phyloP scores from a whole-genome alignment of 345 rosid genomes.

The Bretschneidera sinensis region DNA sequence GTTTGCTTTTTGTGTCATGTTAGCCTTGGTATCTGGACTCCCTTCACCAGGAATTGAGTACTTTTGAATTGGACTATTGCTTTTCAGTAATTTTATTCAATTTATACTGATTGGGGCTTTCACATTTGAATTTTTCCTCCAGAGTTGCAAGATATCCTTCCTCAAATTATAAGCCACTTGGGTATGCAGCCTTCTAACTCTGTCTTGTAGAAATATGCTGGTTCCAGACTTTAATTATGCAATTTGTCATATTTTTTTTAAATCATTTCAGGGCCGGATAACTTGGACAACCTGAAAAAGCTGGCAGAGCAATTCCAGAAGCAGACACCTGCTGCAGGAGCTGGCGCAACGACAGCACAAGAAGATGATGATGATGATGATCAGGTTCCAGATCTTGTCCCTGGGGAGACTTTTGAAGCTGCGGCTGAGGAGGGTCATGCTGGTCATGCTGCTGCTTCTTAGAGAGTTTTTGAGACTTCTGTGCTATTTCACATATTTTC shows the following conservation, averaged over 20 bases:
- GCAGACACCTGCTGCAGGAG: slow-evolving; percentile 48
- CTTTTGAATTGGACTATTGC: too few species aligned
- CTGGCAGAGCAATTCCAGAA: slow-evolving; percentile 94
- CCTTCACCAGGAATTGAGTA: too few species aligned
- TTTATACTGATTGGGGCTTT: neutral
- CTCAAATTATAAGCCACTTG: slow-evolving; percentile 75
- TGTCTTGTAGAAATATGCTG: neutral
- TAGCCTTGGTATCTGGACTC: too few species aligned
- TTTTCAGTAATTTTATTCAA: too few species aligned
- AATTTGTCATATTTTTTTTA: neutral
- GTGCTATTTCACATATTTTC: too few species aligned
- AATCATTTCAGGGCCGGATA: slow-evolving; percentile 64
- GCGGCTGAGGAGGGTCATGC: slow-evolving; percentile 86
- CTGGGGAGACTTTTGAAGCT: slow-evolving; percentile 84
- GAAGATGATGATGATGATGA: slow-evolving; percentile 82
- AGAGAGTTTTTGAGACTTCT: too few species aligned
- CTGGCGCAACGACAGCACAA: slow-evolving; percentile 28
- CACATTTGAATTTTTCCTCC: slow-evolving; percentile 14
- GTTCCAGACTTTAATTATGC: neutral
- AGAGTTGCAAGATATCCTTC: slow-evolving; percentile 95
- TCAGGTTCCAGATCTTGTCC: slow-evolving; percentile 85
- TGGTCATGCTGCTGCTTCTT: slow-evolving; percentile 25
- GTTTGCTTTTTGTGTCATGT: too few species aligned
- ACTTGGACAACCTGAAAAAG: slow-evolving; percentile 88
- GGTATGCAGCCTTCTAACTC: slow-evolving; percentile 55